Evolutionary conservation across 345 rosid species (phyloP).

Genomic region (Rhodamnia argentea): DNA sequence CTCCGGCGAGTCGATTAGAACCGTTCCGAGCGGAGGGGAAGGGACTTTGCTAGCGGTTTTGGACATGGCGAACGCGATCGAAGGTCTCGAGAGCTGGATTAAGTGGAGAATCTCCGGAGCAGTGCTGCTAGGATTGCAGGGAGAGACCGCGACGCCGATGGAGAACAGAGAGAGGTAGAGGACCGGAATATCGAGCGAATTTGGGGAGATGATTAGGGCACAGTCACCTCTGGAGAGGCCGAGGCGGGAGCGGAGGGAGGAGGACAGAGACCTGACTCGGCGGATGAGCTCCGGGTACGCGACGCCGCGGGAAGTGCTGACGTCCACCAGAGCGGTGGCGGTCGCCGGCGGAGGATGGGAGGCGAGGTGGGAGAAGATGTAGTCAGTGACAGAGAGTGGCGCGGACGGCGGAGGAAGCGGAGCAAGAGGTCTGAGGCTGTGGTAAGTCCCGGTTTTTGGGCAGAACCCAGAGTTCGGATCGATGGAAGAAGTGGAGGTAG

Average conservation of each 20-base stretch:
- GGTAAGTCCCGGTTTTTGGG: constrained; percentile 21
- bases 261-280: constrained; percentile 15
- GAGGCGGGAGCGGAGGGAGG: constrained; percentile 14
- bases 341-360: constrained; percentile 25
- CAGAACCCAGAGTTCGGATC: constrained; percentile 28
- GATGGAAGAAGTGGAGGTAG: not conserved
- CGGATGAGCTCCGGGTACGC: constrained; percentile 25
- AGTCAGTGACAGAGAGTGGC: constrained; percentile 23
- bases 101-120: constrained; percentile 26
- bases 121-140: constrained; percentile 35
- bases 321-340: constrained; percentile 28
- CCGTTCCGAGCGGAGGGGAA: constrained; percentile 3
- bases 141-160: constrained; percentile 43
- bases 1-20: constrained; percentile 32
- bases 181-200: constrained; percentile 36
- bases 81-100: constrained; percentile 34
- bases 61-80: constrained; percentile 33
- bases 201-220: constrained; percentile 31
- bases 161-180: constrained; percentile 45
- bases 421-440: constrained; percentile 25
- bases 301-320: constrained; percentile 20
- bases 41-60: constrained; percentile 26
- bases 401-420: constrained; percentile 21
- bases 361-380: constrained; percentile 21
- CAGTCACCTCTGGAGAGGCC: constrained; percentile 34